Percentiles rank a stretch among this genome's conserved stretches.
Evolutionary conservation across 768 basidiomycete genomes (phyloP).

Genomic region (Phylloporus arenicola): DNA sequence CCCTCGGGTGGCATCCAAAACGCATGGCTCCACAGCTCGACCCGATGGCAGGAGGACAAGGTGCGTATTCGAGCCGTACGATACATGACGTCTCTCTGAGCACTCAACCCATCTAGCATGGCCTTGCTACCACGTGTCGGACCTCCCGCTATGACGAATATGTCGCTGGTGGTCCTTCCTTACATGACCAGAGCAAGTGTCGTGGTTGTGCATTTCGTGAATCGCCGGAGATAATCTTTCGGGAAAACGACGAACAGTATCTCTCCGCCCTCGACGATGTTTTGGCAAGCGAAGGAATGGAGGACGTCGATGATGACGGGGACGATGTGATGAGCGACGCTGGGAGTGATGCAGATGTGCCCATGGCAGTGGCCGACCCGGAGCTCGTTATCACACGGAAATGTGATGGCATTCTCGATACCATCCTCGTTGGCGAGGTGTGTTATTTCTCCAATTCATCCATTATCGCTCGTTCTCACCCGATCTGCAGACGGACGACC

Average conservation of each 20-base stretch:
- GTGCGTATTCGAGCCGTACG: constrained; percentile 20
- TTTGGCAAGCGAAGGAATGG: constrained; percentile 8
- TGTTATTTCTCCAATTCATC: constrained; percentile 7
- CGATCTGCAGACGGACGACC: constrained; percentile 40
- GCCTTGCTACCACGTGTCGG: constrained; percentile 20
- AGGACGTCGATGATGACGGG: constrained; percentile 26
- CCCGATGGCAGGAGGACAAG: constrained; percentile 11
- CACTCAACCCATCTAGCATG: constrained; percentile 10
- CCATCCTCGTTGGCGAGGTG: constrained; percentile 58
- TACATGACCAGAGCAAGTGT: constrained; percentile 41
- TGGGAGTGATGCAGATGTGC: constrained; percentile 20
- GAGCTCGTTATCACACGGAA: constrained; percentile 24
- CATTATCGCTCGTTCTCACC: neutral
- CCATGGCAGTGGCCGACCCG: constrained; percentile 18
- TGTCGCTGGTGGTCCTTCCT: constrained; percentile 32
- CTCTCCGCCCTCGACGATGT: constrained; percentile 15
- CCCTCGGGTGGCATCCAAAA: constrained; percentile 35
- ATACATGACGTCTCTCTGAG: constrained; percentile 3
- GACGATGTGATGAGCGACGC: constrained; percentile 27
- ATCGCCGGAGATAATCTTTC: constrained; percentile 25
- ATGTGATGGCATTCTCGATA: constrained; percentile 57
- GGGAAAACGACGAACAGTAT: constrained; percentile 21
- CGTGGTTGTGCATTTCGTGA: constrained; percentile 26
- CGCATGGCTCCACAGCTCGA: constrained; percentile 35
- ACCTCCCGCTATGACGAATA: constrained; percentile 39